Conservation (phyloP, 2,329 filamentous ascomycete genomes). For the Fonsecaea erecta region DNA sequence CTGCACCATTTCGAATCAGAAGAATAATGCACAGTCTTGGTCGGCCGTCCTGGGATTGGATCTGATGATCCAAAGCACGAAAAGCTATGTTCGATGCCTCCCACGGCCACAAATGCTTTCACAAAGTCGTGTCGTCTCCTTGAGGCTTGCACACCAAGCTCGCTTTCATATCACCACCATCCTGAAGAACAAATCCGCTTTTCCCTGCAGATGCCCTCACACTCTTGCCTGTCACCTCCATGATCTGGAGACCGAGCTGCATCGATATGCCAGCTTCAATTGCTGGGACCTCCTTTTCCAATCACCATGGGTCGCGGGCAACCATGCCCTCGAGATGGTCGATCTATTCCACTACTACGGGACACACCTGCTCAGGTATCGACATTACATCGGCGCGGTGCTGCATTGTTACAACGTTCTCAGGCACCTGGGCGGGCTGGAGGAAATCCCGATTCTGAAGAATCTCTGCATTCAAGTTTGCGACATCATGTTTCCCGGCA, state of each 20-base stretch:
- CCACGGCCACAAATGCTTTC: conserved; percentile 20
- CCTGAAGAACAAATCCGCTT: conserved; percentile 35
- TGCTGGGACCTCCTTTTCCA: conserved; percentile 41
- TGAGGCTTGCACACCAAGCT: conserved; percentile 39
- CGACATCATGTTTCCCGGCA: conserved; percentile 38
- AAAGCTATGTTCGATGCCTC: conserved; percentile 30
- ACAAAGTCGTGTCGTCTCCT: conserved; percentile 36
- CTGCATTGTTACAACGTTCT: conserved; percentile 41
- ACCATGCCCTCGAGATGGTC: conserved; percentile 40
- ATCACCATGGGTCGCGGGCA: conserved; percentile 40
- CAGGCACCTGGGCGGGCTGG: conserved; percentile 32
- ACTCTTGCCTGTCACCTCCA: conserved; percentile 40
- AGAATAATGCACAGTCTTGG: conserved; percentile 30
- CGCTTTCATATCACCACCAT: conserved; percentile 29
- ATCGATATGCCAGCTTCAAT: conserved; percentile 34
- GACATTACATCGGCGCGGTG: conserved; percentile 39
- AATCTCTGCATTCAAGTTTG: conserved; percentile 34
- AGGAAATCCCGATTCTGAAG: conserved; percentile 37
- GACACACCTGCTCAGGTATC: conserved; percentile 39
- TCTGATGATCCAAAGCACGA: conserved; percentile 36
- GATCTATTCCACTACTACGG: conserved; percentile 40
- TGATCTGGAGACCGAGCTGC: conserved; percentile 36
- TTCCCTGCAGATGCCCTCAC: conserved; percentile 40
- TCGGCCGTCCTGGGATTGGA: conserved; percentile 34
- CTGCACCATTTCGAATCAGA: conserved; percentile 29